Conservation (phyloP, 2,329 filamentous ascomycete species). For the Cylindrodendrum hubeiense region DNA sequence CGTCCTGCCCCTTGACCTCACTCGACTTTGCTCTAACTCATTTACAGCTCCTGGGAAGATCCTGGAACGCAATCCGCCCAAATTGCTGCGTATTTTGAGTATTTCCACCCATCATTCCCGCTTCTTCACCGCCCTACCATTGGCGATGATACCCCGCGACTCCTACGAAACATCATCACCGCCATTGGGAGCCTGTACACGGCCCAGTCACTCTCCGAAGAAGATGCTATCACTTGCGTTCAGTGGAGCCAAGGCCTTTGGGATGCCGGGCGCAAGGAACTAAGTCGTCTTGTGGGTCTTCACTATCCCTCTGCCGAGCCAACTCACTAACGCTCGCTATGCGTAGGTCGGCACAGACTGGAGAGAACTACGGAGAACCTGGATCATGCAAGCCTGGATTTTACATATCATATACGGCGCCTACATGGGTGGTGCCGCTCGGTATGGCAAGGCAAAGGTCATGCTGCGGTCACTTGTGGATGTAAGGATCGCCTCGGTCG, state of each 20-base stretch:
- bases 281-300: slow-evolving; percentile 14
- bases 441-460: slow-evolving; percentile 41
- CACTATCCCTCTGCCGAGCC: too few species aligned
- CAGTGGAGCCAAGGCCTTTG: slow-evolving; percentile 32
- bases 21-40: neutral
- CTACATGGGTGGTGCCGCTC: slow-evolving; percentile 41
- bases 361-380: slow-evolving; percentile 39
- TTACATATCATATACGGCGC: slow-evolving; percentile 47
- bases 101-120: slow-evolving; percentile 40
- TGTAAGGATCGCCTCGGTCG: slow-evolving; percentile 31
- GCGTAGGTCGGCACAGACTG: slow-evolving; percentile 38
- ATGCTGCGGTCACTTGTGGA: slow-evolving; percentile 45
- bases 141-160: slow-evolving; percentile 9
- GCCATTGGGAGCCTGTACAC: slow-evolving; percentile 38
- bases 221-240: slow-evolving; percentile 14
- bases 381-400: slow-evolving; percentile 47
- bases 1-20: neutral
- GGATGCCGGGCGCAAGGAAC: slow-evolving; percentile 29
- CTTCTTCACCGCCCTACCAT: slow-evolving; percentile 36
- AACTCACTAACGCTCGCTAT: neutral
- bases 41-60: neutral
- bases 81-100: slow-evolving; percentile 37
- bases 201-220: slow-evolving; percentile 19
- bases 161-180: slow-evolving; percentile 28
- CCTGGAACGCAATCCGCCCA: neutral